Percentiles rank a stretch among this genome's conserved stretches.
Evolutionary conservation across 352 stramenopile genomes (phyloP).

Genomic region (Globisporangium carolinianum): DNA sequence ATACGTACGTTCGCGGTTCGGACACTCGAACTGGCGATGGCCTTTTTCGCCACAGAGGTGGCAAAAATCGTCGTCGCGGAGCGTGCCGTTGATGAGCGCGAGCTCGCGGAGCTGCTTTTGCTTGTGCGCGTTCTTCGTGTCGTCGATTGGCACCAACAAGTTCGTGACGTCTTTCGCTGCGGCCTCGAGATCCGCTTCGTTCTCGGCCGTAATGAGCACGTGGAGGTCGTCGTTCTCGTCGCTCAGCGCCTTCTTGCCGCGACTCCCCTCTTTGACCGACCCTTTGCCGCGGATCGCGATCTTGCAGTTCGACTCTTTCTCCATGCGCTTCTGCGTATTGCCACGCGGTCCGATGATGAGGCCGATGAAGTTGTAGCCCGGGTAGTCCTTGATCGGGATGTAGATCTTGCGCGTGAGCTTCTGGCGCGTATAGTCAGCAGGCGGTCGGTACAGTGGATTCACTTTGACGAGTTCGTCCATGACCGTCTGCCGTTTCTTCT

Average conservation of each 20-base stretch:
- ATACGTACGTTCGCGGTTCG: slow-evolving; percentile 79
- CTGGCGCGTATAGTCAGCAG: slow-evolving; percentile 84
- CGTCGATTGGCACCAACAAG: slow-evolving; percentile 89
- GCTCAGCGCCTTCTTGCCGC: slow-evolving; percentile 88
- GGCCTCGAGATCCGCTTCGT: slow-evolving; percentile 79
- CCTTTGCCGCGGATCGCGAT: slow-evolving; percentile 97
- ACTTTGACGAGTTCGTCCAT: slow-evolving; percentile 96
- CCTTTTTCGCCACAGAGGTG: slow-evolving; percentile 97
- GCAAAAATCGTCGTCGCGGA: slow-evolving; percentile 97
- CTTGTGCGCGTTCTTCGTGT: slow-evolving; percentile 95
- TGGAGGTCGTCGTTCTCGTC: slow-evolving; percentile 97
- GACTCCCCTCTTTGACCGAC: slow-evolving; percentile 96
- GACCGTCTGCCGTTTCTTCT: slow-evolving; percentile 87
- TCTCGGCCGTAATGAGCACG: slow-evolving; percentile 91
- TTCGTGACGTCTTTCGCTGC: slow-evolving; percentile 86
- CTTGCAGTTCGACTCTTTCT: slow-evolving; percentile 97
- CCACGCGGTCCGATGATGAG: slow-evolving; percentile 98
- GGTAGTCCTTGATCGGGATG: slow-evolving; percentile 97
- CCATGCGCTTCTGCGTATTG: slow-evolving; percentile 99
- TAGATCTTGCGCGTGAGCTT: slow-evolving; percentile 96
- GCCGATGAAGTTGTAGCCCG: slow-evolving; percentile 99
- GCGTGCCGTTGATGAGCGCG: slow-evolving; percentile 98
- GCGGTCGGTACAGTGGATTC: slow-evolving; percentile 87
- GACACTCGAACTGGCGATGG: slow-evolving; percentile 96
- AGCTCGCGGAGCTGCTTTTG: slow-evolving; percentile 98